Conservation (phyloP, 768 basidiomycete species). For the Mycena galopus region DNA sequence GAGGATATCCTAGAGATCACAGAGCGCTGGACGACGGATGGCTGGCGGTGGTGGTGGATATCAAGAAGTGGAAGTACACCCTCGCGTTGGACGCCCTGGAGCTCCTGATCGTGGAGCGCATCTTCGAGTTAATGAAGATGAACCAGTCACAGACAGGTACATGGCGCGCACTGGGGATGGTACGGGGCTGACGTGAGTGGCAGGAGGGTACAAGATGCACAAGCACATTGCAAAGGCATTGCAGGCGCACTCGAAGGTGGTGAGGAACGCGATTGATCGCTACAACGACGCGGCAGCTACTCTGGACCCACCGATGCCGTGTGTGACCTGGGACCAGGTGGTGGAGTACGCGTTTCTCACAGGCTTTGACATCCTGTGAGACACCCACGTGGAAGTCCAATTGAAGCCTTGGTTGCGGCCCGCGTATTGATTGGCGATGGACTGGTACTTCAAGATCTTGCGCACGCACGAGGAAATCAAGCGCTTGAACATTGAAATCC, state of each 20-base stretch:
- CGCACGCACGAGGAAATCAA: conserved; percentile 42
- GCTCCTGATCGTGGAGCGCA: conserved; percentile 1
- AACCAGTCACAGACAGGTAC: conserved; percentile 40
- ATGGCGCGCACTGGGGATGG: not conserved
- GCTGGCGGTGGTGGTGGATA: conserved; percentile 4
- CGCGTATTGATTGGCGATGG: conserved; percentile 27
- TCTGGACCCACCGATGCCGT: no score
- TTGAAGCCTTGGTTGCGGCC: conserved; percentile 30
- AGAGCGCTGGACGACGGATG: conserved; percentile 33
- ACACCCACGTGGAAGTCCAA: conserved; percentile 8
- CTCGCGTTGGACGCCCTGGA: no score
- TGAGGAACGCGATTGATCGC: no score
- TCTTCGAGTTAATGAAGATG: no score
- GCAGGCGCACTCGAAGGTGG: no score
- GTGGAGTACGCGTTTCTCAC: no score
- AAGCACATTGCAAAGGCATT: no score
- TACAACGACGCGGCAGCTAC: no score
- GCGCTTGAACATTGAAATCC: conserved; percentile 25
- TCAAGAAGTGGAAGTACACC: not conserved
- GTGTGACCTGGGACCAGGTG: no score
- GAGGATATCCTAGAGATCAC: conserved; percentile 13
- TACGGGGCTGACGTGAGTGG: no score
- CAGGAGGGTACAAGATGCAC: no score
- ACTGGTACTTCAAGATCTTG: conserved; percentile 34
- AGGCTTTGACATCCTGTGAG: conserved; percentile 31